Evolutionary conservation across 306 rosid species (phyloP).

Genomic region (Trifolium subterraneum): DNA sequence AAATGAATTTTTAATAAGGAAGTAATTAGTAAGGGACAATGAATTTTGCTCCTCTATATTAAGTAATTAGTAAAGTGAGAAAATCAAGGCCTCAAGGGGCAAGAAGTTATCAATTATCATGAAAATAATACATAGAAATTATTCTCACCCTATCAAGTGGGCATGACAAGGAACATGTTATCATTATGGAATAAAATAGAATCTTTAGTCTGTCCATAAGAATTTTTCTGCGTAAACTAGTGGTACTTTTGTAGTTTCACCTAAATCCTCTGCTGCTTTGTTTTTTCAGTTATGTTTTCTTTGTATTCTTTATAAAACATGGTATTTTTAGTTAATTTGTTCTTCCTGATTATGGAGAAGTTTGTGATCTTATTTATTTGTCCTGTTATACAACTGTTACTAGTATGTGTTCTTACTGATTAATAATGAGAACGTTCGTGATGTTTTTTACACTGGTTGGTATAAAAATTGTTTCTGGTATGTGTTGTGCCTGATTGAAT

Average conservation of each 20-base stretch:
- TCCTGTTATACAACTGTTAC: background rate
- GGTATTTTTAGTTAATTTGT: background rate
- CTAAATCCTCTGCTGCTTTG: background rate
- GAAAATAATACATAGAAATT: background rate
- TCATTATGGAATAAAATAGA: background rate
- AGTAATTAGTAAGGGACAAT: too few species aligned
- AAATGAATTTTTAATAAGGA: too few species aligned
- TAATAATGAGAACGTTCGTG: background rate
- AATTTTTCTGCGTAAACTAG: background rate
- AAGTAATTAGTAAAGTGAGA: background rate
- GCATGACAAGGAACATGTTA: background rate
- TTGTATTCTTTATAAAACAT: background rate
- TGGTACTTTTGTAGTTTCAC: background rate
- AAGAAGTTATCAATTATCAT: background rate
- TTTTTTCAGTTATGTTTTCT: background rate
- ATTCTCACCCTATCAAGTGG: background rate
- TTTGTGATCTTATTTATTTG: background rate
- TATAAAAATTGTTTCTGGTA: background rate
- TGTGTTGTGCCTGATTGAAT: background rate
- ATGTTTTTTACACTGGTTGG: background rate
- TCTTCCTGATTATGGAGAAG: background rate
- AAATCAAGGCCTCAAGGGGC: background rate
- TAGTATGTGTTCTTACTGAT: background rate
- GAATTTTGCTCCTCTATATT: background rate
- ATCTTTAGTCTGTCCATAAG: background rate